Evolutionary conservation across 1,139 yeast species (phyloP).

Genomic region (Yamadazyma blattariae): DNA sequence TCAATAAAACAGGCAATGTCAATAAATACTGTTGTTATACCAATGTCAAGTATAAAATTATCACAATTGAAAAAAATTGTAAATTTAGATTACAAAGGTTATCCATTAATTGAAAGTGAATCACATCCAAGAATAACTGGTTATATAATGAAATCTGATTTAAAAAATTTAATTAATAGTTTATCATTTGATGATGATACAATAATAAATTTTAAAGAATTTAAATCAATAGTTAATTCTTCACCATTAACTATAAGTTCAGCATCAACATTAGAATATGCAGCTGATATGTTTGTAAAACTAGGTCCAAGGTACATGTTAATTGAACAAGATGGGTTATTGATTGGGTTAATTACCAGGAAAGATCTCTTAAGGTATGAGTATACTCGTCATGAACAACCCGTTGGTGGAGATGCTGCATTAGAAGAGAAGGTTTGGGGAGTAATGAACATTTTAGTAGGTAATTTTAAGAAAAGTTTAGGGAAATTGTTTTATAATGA

Average conservation of each 20-base stretch:
- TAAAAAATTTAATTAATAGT: conserved; percentile 22
- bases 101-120: conserved; percentile 49
- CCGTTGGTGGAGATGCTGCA: conserved; percentile 41
- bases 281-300: conserved; percentile 68
- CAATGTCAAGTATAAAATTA: conserved; percentile 33
- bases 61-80: conserved; percentile 37
- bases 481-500: conserved; percentile 34
- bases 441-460: conserved; percentile 22
- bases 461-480: conserved; percentile 20
- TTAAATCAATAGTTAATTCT: conserved; percentile 38
- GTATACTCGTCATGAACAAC: conserved; percentile 34
- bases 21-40: conserved; percentile 46
- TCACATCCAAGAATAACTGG: conserved; percentile 33
- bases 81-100: conserved; percentile 44
- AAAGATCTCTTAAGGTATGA: conserved; percentile 66
- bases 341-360: conserved; percentile 63
- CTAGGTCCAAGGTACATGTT: conserved; percentile 78
- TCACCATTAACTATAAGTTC: conserved; percentile 65
- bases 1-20: conserved; percentile 70
- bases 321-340: conserved; percentile 53
- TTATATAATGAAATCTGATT: conserved; percentile 32
- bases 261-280: conserved; percentile 56
- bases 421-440: conserved; percentile 43
- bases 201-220: conserved; percentile 18
- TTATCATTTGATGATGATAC: conserved; percentile 15